Percentiles rank a stretch among this genome's conserved stretches.
Conservation (phyloP, 257 asterid genomes). For the Primulina eburnea region DNA sequence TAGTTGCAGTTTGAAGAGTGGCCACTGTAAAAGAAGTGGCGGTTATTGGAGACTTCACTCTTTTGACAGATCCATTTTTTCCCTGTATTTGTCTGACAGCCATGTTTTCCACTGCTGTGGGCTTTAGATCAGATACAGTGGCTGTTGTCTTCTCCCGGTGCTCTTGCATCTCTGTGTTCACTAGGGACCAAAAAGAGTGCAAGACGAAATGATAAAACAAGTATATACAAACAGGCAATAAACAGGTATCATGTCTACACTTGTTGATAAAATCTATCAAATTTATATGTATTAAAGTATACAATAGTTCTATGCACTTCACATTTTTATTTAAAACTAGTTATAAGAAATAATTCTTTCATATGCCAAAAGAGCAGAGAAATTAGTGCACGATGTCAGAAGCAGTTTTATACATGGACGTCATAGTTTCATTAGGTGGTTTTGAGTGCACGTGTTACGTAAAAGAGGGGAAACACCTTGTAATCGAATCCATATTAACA, state of each 20-base stretch:
- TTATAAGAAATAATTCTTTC: neutral
- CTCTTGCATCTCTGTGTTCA: conserved; percentile 62
- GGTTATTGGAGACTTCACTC: conserved; percentile 69
- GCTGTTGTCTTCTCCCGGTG: conserved; percentile 53
- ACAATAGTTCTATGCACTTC: neutral
- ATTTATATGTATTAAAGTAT: neutral
- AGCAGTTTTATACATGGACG: conserved; percentile 16
- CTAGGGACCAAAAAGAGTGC: conserved; percentile 39
- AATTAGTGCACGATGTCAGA: conserved; percentile 2
- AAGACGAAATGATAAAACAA: conserved; percentile 19
- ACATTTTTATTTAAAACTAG: neutral
- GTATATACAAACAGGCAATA: conserved; percentile 16
- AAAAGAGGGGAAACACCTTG: conserved; percentile 10
- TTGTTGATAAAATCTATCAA: conserved; percentile 14
- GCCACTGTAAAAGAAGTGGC: conserved; percentile 84
- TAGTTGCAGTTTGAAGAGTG: conserved; percentile 81
- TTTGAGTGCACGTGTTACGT: neutral
- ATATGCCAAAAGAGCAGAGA: conserved; percentile 6
- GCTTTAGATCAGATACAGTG: conserved; percentile 55
- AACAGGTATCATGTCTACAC: conserved; percentile 16
- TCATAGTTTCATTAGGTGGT: conserved; percentile 7
- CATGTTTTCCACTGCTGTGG: conserved; percentile 65
- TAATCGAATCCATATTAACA: conserved; percentile 9
- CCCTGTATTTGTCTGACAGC: conserved; percentile 62
- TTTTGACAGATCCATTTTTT: conserved; percentile 69